Evolutionary conservation across 805 yeast genomes (phyloP), one percentile per base, ranked within the genome.

Genomic region (Saturnispora sekii): DNA sequence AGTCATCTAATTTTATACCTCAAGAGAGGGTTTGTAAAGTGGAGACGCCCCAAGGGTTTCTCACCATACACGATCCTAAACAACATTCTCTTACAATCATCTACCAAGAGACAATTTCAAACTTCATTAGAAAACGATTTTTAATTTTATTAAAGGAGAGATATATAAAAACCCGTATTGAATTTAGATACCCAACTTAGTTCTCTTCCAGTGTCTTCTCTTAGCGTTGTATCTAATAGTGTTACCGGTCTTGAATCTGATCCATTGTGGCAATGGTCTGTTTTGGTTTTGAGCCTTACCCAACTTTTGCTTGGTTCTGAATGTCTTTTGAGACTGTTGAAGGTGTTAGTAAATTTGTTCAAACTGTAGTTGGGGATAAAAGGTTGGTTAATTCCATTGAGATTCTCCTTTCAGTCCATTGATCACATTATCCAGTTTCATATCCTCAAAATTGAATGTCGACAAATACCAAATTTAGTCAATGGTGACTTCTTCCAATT

Each of bases 201-300:
- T 90, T 84, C 97, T 86, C 85, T 96, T 90, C 98, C 98, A 90
- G 93, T 93, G 95, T 82, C 97, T 84, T 86, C 97, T 88, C 88
- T 93, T 93, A 70, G 96, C 94, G 78, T 90, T 90, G 85, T 87
- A 87, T 81, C 95, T 87, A 79, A 93, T 84, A 66, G 81, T 89
- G 95, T 87, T 90, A 74, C 76, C 81, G 71, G 97, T 87, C 84
- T 88, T 90, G 74, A 89, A 80, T 79, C 97, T 87, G 84, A 90
- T 77, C 96, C 97, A 90, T 77, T 89, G 96, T 67, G 98, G 98
- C 73, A 90, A 84, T 70, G 96, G 96, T 81, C 97, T 87, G 90
- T 88, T 90, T 78, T 87, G 96, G 79, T 88, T 90, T 72, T 81
- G 81, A 70, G 96, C 97, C 83, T 93, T 90, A 72, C 96, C 97